Evolutionary conservation across 306 rosid species (phyloP), one percentile per base, ranked within the genome.

Genomic region (Canavalia gladiata): DNA sequence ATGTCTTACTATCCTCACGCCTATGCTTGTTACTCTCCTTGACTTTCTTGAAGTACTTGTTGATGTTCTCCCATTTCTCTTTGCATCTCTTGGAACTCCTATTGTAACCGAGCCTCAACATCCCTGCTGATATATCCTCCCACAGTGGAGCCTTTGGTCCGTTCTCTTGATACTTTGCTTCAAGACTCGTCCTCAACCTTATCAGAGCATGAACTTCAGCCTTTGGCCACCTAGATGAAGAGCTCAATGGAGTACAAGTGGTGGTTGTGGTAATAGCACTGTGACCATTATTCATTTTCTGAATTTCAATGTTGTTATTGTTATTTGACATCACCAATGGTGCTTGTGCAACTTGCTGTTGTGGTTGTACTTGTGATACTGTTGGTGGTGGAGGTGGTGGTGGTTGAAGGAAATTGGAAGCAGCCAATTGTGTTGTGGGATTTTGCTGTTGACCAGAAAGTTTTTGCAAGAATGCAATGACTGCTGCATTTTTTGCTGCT

Each of bases 11-110:
- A 82, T 87, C 96, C 29, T 90, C 92, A 3, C 86, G 90, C 80
- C 96, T 83, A 39, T 80, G 81, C 75, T 73, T 93, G 89, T 75
- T 87, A 67, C 89, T 89, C n/a, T 90, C 97, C 62, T 90, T 95
- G 30, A 95, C 90, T 57, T 90, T 95, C 91, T 95, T 95, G 90
- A 83, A 95, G 84, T 95, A 95, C 84, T 93, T 93, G 92, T 93
- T 95, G 72, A 95, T 95, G 86, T 93, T 95, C 86, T 95, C 98
- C 97, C 99, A 95, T 63, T 95, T 95, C 88, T 95, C 99, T 68
- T 95, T 93, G 92, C 99, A 95, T 62, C 98, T 91, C 87, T 90
- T 95, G 0, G 99, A 35, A 72, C 78, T 95, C 68, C 98, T 82
- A 10, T 82, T 77, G 86, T 91, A 95, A 2, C 98, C 99, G 4